phyloP scores from a whole-genome alignment of 495 filamentous ascomycete genomes.

The Trichoderma parareesei region DNA sequence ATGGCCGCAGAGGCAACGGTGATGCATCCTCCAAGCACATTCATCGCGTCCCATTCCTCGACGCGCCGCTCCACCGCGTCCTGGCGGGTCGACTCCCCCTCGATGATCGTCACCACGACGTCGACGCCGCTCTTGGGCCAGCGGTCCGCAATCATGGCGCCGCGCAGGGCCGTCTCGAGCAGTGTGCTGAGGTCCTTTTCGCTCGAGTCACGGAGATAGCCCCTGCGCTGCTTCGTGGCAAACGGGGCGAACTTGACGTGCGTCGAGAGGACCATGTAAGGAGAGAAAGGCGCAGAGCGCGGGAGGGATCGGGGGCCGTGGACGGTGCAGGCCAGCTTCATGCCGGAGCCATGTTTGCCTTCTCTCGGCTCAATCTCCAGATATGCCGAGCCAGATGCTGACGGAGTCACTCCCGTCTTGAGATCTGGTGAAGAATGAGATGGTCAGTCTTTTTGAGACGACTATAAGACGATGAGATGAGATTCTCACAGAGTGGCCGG shows the following conservation, averaged over 20 bases:
- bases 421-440: conserved; percentile 49
- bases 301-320: conserved; percentile 90
- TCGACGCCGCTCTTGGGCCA: conserved; percentile 97
- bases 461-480: not conserved
- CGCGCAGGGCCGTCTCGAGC: conserved; percentile 79
- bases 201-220: conserved; percentile 76
- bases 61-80: conserved; percentile 45
- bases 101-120: conserved; percentile 81
- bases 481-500: conserved; percentile 71
- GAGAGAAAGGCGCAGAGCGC: conserved; percentile 78
- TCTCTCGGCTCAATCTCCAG: conserved; percentile 67
- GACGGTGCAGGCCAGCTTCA: conserved; percentile 87
- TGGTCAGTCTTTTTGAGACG: conserved; percentile 6
- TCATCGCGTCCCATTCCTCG: conserved; percentile 66
- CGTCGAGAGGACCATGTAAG: conserved; percentile 81
- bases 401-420: conserved; percentile 85
- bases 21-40: conserved; percentile 82
- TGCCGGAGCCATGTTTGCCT: conserved; percentile 45
- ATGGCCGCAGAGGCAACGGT: conserved; percentile 93
- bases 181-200: conserved; percentile 89
- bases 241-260: conserved; percentile 96
- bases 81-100: conserved; percentile 62
- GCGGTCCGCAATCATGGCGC: conserved; percentile 80
- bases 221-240: conserved; percentile 68
- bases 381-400: conserved; percentile 90